Evolutionary conservation across 441 rosid species (phyloP), one percentile per base, ranked within the genome.

Genomic region (Capsella rubella): DNA sequence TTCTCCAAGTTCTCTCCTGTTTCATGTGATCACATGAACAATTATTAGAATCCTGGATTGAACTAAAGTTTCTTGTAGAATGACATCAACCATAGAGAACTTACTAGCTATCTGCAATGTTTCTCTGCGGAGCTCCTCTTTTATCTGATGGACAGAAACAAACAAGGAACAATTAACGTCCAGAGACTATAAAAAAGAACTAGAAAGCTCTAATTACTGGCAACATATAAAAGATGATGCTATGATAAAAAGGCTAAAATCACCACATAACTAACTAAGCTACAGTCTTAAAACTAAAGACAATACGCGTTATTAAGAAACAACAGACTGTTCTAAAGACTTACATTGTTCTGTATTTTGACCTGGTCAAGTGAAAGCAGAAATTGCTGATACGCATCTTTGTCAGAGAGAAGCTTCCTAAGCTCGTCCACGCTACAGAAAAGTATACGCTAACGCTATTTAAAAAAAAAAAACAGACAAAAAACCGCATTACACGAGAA

Each of bases 21-120:
- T 69, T 46, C 28, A 83, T 31, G 40, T 14, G 15, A 52, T 76
- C 39, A 76, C 4, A n/a, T 46, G 25, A 21, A 71, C 35, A 15
- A 50, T 37, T 15, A n/a, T 68, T 31, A 66, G 60, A 15, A 47
- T 46, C 50, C 58, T 42, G 1, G 29, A 46, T 78, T 29, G 49
- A 39, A 53, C 64, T 4, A 5, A 6, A 15, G 14, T 37, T 14
- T 35, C 29, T 43, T 0, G 15, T 25, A 8, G 21, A 52, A 47
- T 13, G 51, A 16, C 15, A 56, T 31, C 39, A 56, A 37, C 37
- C 50, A 31, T 3, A 60, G 50, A 56, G 1, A 53, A 84, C 96
- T 93, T 71, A 93, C 99, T 87, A 6, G 97, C 92, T 76, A 93
- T 83, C 84, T 93, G 97, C 78, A 91, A 70, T 28, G 99, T 93